Conservation (phyloP, 1,284 basidiomycete genomes). For the Porogramme epimiltina region DNA sequence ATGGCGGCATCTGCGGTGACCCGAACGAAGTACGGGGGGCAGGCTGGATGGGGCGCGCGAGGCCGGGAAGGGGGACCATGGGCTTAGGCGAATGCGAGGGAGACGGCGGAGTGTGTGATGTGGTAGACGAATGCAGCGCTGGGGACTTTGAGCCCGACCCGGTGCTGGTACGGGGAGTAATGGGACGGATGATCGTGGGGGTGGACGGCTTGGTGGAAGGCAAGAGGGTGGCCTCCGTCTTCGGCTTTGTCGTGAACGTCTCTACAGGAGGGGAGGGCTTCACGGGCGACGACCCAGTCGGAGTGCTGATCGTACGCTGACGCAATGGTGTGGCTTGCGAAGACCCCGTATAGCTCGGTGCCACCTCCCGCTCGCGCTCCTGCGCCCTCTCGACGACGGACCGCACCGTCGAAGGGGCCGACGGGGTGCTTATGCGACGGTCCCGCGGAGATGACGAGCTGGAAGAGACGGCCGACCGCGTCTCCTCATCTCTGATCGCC, state of each 20-base stretch:
- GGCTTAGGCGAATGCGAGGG: conserved; percentile 39
- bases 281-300: conserved; percentile 16
- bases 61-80: conserved; percentile 42
- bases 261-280: conserved; percentile 6
- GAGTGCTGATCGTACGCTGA: conserved; percentile 42
- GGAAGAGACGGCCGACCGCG: conserved; percentile 2
- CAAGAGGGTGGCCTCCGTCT: conserved; percentile 11
- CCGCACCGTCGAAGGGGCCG: conserved; percentile 31
- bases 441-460: conserved; percentile 23
- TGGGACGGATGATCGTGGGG: conserved; percentile 10
- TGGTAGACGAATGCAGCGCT: conserved; percentile 25
- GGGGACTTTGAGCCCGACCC: conserved; percentile 22
- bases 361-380: conserved; percentile 24
- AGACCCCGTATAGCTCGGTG: conserved; percentile 23
- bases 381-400: conserved; percentile 39
- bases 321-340: conserved; percentile 24
- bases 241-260: conserved; percentile 13
- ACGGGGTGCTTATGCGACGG: conserved; percentile 37
- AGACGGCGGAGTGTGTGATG: conserved; percentile 29
- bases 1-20: conserved; percentile 48
- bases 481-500: conserved; percentile 18
- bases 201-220: conserved; percentile 21
- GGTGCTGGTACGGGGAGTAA: conserved; percentile 14
- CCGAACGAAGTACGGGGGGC: conserved; percentile 45
- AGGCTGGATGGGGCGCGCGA: conserved; percentile 60